A percentile compares a stretch with the other conserved stretches of the same genome.
These are phyloP conservation scores for Camelina hispida DNA, from an alignment of 345 rosid genomes.

Conservation along the genomic window DNA sequence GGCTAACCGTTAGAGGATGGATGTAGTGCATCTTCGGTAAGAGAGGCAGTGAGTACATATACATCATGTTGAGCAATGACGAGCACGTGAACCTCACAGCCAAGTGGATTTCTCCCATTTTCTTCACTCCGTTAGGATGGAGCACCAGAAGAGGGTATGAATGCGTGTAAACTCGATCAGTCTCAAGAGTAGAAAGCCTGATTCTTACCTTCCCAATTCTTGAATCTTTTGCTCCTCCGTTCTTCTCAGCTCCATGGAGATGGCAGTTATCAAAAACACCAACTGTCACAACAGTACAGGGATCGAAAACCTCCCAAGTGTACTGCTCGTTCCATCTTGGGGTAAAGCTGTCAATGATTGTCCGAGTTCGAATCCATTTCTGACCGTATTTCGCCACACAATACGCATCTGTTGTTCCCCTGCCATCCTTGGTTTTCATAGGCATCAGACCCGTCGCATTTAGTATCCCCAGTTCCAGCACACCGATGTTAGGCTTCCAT, in stretches of 20 bases:
- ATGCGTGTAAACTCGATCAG: constrained; percentile 88
- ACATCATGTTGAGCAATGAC: constrained; percentile 90
- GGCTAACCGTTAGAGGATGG: constrained; percentile 83
- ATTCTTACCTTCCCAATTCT: constrained; percentile 87
- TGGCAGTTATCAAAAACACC: constrained; percentile 94
- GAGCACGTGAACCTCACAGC: constrained; percentile 92
- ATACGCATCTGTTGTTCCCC: constrained; percentile 89
- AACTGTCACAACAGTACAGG: constrained; percentile 87
- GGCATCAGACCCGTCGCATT: constrained; percentile 84
- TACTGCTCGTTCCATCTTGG: constrained; percentile 99
- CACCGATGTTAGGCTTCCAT: constrained; percentile 87
- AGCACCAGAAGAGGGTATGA: constrained; percentile 86
- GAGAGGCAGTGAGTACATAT: constrained; percentile 81
- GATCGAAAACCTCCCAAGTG: constrained; percentile 95
- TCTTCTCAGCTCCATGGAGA: constrained; percentile 72
- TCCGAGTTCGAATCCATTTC: constrained; percentile 91
- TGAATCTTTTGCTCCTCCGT: constrained; percentile 61
- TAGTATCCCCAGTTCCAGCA: constrained; percentile 79
- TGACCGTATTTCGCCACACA: constrained; percentile 95
- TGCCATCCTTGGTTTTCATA: constrained; percentile 87
- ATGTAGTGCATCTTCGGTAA: constrained; percentile 93
- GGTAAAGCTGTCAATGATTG: constrained; percentile 80
- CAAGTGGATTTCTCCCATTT: constrained; percentile 93
- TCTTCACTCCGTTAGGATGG: constrained; percentile 78
- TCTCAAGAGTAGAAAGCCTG: constrained; percentile 90